These are phyloP conservation scores for Pugionium dolabratum DNA, from an alignment of 345 rosid genomes.

Conservation along the genomic window DNA sequence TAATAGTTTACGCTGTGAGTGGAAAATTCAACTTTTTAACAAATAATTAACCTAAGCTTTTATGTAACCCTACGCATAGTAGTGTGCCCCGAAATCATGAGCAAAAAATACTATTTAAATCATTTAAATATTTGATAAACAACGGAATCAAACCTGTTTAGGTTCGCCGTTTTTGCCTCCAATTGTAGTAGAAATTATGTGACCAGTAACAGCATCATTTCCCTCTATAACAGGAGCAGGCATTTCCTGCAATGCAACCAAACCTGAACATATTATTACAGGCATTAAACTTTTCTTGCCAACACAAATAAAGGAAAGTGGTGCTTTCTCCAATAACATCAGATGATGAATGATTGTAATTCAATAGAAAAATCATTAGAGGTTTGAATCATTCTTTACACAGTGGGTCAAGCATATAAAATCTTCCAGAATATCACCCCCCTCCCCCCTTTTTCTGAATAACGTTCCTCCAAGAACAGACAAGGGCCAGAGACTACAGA, in stretches of 20 bases:
- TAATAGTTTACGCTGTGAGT: neutral
- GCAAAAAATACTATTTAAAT: neutral
- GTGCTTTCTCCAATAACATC: neutral
- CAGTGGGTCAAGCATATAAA: neutral
- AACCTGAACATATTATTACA: constrained; percentile 13
- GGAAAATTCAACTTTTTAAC: neutral
- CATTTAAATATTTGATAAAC: constrained; percentile 4
- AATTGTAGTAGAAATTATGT: constrained; percentile 54
- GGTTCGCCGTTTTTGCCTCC: constrained; percentile 92
- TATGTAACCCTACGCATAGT: constrained; percentile 1
- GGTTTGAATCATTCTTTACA: neutral
- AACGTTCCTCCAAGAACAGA: no score
- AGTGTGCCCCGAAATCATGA: neutral
- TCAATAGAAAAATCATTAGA: neutral
- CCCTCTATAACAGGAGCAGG: constrained; percentile 56
- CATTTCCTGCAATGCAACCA: constrained; percentile 53
- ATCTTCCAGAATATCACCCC: neutral
- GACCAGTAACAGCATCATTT: constrained; percentile 46
- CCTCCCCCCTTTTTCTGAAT: no score
- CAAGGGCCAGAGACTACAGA: no score
- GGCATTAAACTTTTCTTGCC: constrained; percentile 3
- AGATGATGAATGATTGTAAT: neutral
- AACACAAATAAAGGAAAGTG: neutral
- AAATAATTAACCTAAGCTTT: neutral
- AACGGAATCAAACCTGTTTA: constrained; percentile 52